Conservation (phyloP, 495 filamentous ascomycete species). For the Pseudoneurospora amorphoporcata region DNA sequence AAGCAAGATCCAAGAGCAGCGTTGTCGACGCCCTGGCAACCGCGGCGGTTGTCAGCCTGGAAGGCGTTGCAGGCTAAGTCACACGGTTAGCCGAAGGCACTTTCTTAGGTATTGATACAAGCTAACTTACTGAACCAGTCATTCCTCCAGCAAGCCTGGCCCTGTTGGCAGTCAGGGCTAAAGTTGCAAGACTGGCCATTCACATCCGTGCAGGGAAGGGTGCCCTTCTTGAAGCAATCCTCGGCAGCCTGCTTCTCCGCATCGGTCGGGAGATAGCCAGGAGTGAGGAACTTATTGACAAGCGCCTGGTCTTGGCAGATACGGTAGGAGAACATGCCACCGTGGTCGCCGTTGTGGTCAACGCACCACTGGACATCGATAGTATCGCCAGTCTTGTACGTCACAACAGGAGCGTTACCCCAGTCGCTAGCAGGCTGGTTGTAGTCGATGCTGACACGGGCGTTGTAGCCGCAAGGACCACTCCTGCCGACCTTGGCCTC, state of each 20-base stretch:
- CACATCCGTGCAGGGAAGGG: constrained; percentile 42
- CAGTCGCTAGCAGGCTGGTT: constrained; percentile 38
- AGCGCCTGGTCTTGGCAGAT: constrained; percentile 44
- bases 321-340: constrained; percentile 49
- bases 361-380: constrained; percentile 48
- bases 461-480: constrained; percentile 48
- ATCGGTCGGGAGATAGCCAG: constrained; percentile 39
- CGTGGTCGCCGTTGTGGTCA: constrained; percentile 50
- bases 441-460: constrained; percentile 45
- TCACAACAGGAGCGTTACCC: constrained; percentile 35
- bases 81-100: neutral
- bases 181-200: constrained; percentile 41
- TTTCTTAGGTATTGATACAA: neutral
- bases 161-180: constrained; percentile 39
- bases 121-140: constrained; percentile 39
- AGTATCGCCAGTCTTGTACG: constrained; percentile 34
- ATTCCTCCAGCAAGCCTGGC: constrained; percentile 40
- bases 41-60: constrained; percentile 17
- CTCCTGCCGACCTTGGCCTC: constrained; percentile 38
- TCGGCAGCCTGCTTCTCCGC: constrained; percentile 47
- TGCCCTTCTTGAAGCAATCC: constrained; percentile 41
- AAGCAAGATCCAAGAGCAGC: constrained; percentile 35
- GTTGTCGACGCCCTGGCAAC: constrained; percentile 43
- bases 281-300: constrained; percentile 41
- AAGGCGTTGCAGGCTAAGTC: constrained; percentile 36